Evolutionary conservation across 495 filamentous ascomycete species (phyloP), one percentile per base, ranked within the genome.

Genomic region (Talaromyces proteolyticus): DNA sequence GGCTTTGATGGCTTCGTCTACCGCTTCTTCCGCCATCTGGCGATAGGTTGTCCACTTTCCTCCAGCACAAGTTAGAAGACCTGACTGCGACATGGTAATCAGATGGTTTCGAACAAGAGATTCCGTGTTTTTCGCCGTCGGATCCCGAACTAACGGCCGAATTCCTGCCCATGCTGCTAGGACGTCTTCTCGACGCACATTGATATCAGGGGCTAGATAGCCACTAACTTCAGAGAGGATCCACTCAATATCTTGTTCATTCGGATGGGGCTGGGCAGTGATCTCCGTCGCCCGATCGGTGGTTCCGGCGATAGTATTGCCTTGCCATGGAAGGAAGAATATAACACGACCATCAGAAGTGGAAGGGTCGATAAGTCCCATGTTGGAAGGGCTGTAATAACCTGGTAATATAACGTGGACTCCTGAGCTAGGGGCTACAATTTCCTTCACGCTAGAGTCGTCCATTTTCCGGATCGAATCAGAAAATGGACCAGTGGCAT

Each of bases 11-110:
- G 92, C 92, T 54, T 91, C 87, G 58, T 98, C 92, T 24, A 98
- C 93, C 47, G 87, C 85, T 64, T 98, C 92, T 70, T 98, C 92
- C 29, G 93, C 90, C 93, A 98, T 98, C 63, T 98, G 91, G 25
- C 93, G 86, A 69, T 98, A 98, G 4, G 93, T 98, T 3, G 93
- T 98, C 93, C 93, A 98, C 70, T 97, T 97, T 18, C 93, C 93
- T 53, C 93, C 93, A n/a, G 92, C 89, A 63, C 89, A 91, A 38
- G 93, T 98, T 44, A 98, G 65, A 23, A 98, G 82, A 3, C 93
- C 93, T 7, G 88, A 91, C 1, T 77, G 65, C 10, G 92, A 96
- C 21, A 92, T 78, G 52, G 92, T 86, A 59, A 98, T 83, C 48
- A 98, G 77, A 63, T 98, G 93, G 67, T 93, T 97, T 46, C 93